Evolutionary conservation across 192 early-diverging fungal genomes (phyloP), one percentile per base, ranked within the genome.

Genomic region (Borealophlyctis nickersoniae): DNA sequence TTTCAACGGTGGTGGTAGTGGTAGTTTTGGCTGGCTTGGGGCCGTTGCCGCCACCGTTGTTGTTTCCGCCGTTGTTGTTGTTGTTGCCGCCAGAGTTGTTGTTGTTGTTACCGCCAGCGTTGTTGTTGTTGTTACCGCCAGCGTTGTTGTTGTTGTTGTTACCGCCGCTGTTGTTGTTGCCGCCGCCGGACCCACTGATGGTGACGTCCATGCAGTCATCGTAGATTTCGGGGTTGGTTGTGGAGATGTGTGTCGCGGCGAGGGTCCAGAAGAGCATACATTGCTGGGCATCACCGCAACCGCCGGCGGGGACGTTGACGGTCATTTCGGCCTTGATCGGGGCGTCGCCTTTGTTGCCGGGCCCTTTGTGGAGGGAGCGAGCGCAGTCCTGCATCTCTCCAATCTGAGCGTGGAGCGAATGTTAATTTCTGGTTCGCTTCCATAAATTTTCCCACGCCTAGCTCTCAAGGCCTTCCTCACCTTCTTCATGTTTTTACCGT

Each of bases 231-330:
- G 65, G 65, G 30, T 62, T 60, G 34, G 56, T 36, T 2, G 19
- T 22, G 19, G 57, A 60, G 51, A 76, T 60, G 70, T 76, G 66
- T 24, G 26, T 32, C 23, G 56, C 66, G 24, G 16, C 51, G 70
- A 70, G 73, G 9, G 61, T 63, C 70, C 70, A 76, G 0, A 66
- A 51, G 9, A 76, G 56, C 55, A 76, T 63, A 56, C 74, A 76
- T 58, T 66, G 69, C 72, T 69, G 67, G 66, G 67, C 72, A 60
- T 73, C 69, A 4, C 66, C 61, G 39, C 62, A 49, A 14, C 67
- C 52, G 24, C 62, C 57, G 35, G 65, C 32, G 56, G 71, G 71
- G 23, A 68, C 13, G 4, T 23, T 29, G 49, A 53, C 65, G 28
- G 50, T 33, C 50, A 65, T 67, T 28, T 67, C 53, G 16, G 23